Conservation (phyloP, 108 stramenopile genomes). For the Cyclotella sp. region DNA sequence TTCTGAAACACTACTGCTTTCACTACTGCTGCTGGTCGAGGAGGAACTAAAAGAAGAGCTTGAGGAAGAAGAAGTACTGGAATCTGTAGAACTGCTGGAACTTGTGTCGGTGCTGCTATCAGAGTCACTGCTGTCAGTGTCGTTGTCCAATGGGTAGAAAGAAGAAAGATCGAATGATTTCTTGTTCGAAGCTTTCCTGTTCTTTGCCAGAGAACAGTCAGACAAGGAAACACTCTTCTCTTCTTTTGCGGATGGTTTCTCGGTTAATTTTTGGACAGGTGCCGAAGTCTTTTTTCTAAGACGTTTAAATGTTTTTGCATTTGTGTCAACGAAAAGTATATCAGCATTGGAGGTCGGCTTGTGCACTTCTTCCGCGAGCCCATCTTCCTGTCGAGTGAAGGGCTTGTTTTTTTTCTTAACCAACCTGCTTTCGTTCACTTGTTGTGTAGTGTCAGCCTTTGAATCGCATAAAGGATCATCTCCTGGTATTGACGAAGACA, state of each 20-base stretch:
- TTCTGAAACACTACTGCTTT: slow-evolving; percentile 13
- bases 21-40: slow-evolving; percentile 4
- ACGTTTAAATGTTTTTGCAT: slow-evolving; percentile 11
- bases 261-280: not conserved
- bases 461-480: not conserved
- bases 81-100: slow-evolving; percentile 21
- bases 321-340: not conserved
- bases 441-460: not conserved
- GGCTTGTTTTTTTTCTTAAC: too few species aligned
- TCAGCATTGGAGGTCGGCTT: not conserved
- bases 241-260: not conserved
- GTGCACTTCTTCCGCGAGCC: not conserved
- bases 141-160: slow-evolving; percentile 7
- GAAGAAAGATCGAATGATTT: slow-evolving; percentile 18
- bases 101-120: slow-evolving; percentile 28
- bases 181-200: slow-evolving; percentile 7
- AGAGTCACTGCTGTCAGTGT: slow-evolving; percentile 21
- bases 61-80: slow-evolving; percentile 22
- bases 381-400: too few species aligned
- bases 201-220: slow-evolving; percentile 3
- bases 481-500: not conserved
- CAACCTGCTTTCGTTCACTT: not conserved
- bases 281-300: slow-evolving; percentile 1
- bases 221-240: not conserved
- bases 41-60: slow-evolving; percentile 7